These are phyloP conservation scores for Aspergillus nomiae DNA, from an alignment of 2,329 filamentous ascomycete genomes.

Conservation along the genomic window DNA sequence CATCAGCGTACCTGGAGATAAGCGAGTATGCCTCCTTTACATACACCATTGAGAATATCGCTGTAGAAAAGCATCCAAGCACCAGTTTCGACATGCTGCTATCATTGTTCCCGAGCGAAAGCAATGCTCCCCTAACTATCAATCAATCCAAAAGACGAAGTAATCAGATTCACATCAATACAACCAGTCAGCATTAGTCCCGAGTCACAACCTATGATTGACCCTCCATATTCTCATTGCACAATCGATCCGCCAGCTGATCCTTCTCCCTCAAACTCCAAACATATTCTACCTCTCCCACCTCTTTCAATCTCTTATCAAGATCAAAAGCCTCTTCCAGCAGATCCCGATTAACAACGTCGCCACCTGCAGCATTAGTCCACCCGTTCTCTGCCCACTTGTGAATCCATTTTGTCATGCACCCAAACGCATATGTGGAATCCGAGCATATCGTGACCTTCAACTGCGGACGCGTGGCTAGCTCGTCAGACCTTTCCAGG, in stretches of 20 bases:
- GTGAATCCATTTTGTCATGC: neutral
- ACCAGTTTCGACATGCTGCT: neutral
- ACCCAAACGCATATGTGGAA: neutral
- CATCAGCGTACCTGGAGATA: neutral
- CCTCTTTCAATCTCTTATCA: neutral
- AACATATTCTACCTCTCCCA: neutral
- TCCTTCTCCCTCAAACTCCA: neutral
- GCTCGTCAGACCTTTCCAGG: neutral
- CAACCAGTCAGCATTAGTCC: too few species aligned
- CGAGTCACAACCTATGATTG: neutral
- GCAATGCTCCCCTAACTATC: neutral
- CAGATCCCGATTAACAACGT: neutral
- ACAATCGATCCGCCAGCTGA: neutral
- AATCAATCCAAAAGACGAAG: neutral
- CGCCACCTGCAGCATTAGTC: neutral
- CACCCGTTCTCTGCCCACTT: neutral
- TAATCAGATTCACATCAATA: neutral
- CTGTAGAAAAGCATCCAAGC: neutral
- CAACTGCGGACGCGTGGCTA: neutral
- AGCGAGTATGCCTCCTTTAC: neutral
- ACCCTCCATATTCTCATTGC: neutral
- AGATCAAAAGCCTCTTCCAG: neutral
- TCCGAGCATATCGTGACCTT: neutral
- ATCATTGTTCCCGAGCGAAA: neutral
- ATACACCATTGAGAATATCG: neutral